Evolutionary conservation across 352 stramenopile genomes (phyloP).

Genomic region (Pythium dissimile): DNA sequence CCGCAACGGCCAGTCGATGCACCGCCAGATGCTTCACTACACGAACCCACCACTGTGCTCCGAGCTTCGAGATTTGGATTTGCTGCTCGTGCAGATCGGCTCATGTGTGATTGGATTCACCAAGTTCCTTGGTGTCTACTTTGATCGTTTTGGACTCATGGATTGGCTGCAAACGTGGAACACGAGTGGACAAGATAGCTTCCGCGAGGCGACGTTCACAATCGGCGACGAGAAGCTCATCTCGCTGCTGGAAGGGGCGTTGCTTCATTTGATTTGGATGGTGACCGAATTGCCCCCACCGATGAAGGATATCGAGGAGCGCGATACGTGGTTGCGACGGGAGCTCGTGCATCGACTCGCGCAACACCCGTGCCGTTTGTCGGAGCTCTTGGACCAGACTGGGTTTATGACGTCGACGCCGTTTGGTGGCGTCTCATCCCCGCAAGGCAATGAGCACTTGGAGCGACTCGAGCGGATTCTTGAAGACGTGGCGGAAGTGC

Average conservation of each 20-base stretch:
- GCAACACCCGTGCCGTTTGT: slow-evolving; percentile 66
- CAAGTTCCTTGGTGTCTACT: slow-evolving; percentile 77
- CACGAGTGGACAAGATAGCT: slow-evolving; percentile 46
- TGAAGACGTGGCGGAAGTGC: slow-evolving; percentile 70
- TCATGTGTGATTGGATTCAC: slow-evolving; percentile 52
- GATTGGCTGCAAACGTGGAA: slow-evolving; percentile 69
- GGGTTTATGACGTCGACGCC: slow-evolving; percentile 69
- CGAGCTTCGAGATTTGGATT: slow-evolving; percentile 67
- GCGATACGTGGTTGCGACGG: slow-evolving; percentile 65
- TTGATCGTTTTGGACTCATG: slow-evolving; percentile 75
- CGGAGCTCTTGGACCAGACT: slow-evolving; percentile 76
- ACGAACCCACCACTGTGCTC: slow-evolving; percentile 67
- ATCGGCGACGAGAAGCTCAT: slow-evolving; percentile 63
- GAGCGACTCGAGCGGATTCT: slow-evolving; percentile 57
- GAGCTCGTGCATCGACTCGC: slow-evolving; percentile 87
- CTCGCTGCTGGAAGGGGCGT: slow-evolving; percentile 64
- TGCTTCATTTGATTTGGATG: slow-evolving; percentile 85
- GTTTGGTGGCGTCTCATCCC: slow-evolving; percentile 57
- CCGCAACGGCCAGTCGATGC: slow-evolving; percentile 81
- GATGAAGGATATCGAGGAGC: slow-evolving; percentile 52
- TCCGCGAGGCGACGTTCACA: slow-evolving; percentile 30
- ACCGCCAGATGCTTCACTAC: slow-evolving; percentile 80
- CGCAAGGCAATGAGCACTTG: slow-evolving; percentile 66
- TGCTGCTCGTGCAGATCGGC: slow-evolving; percentile 73
- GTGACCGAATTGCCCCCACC: slow-evolving; percentile 79